Base-by-base conservation (phyloP, 352 stramenopile species). In the Phytophthora brassicae region DNA sequence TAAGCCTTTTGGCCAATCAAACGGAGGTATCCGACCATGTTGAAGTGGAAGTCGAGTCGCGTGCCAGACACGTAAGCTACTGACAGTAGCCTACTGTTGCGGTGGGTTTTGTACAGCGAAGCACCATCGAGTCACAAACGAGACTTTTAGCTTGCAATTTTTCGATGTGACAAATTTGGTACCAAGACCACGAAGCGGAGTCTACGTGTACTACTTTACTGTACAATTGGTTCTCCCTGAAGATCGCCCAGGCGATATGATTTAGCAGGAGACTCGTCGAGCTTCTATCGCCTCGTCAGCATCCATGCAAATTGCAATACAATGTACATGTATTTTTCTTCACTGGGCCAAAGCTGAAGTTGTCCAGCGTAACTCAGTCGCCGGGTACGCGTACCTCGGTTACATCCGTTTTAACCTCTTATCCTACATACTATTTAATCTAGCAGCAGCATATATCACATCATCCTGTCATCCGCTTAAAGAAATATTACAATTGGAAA, bases 1-100 rank as follows among this genome's bases (percentile, higher is more conserved):
- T 0, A 9, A 0, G 16, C 23, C 17, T 67, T 66, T 66, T 55
- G 29, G 11, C 58, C 50, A 66, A 62, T 67, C 6, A 31, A 24
- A 62, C 12, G 16, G 19, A 16, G 13, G 49, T 65, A 58, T 64
- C 35, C 13, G 26, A 36, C 22, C 20, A 68, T 43, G 46, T 64
- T 68, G 61, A 67, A 62, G 58, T 66, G 39, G n/a, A n/a, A n/a
- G n/a, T n/a, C n/a, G n/a, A n/a, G n/a, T n/a, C n/a, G n/a, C n/a
- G n/a, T n/a, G n/a, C n/a, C 29, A 36, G 1, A 36, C 8, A 36
- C 29, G 29, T 36, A 36, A 33, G 9, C 28, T 33, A 33, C 6
- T 9, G 29, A 36, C n/a, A n/a, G n/a, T n/a, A n/a, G n/a, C n/a
- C n/a, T n/a, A n/a, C n/a, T n/a, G n/a, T n/a, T n/a, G n/a, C n/a